phyloP scores from a whole-genome alignment of 2,329 filamentous ascomycete species.

The Fusarium burgessii region DNA sequence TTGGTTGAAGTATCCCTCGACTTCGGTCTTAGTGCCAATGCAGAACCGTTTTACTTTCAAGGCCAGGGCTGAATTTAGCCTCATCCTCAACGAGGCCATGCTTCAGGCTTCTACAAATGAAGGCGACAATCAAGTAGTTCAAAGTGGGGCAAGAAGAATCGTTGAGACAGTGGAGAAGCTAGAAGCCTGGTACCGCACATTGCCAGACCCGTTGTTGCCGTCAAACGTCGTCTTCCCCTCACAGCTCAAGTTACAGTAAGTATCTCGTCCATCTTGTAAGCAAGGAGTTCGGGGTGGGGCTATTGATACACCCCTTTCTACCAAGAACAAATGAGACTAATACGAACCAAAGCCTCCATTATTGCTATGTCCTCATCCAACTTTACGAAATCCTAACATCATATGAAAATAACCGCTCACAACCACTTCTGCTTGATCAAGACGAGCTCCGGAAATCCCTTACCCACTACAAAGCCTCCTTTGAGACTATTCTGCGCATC shows the following conservation, averaged over 20 bases:
- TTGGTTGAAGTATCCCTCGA: constrained; percentile 20
- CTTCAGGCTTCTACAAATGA: neutral
- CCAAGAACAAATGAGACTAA: neutral
- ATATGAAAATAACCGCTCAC: neutral
- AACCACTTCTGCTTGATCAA: neutral
- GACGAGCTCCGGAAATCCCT: neutral
- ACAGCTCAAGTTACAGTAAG: constrained; percentile 22
- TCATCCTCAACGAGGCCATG: neutral
- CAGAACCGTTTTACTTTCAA: neutral
- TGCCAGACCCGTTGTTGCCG: neutral
- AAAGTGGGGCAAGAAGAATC: neutral
- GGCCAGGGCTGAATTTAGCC: neutral
- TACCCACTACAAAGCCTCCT: constrained; percentile 2
- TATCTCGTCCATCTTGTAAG: neutral
- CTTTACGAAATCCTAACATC: constrained; percentile 1
- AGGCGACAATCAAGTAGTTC: neutral
- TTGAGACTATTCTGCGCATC: constrained; percentile 20
- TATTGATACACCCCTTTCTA: neutral
- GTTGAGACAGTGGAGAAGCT: neutral
- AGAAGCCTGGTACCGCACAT: neutral
- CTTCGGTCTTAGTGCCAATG: neutral
- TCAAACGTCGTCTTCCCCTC: constrained; percentile 11
- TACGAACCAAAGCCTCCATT: neutral
- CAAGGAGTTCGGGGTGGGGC: no score
- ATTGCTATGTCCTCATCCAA: neutral